phyloP scores from a whole-genome alignment of 2,329 filamentous ascomycete genomes.

The Trichophyton mentagrophytes region DNA sequence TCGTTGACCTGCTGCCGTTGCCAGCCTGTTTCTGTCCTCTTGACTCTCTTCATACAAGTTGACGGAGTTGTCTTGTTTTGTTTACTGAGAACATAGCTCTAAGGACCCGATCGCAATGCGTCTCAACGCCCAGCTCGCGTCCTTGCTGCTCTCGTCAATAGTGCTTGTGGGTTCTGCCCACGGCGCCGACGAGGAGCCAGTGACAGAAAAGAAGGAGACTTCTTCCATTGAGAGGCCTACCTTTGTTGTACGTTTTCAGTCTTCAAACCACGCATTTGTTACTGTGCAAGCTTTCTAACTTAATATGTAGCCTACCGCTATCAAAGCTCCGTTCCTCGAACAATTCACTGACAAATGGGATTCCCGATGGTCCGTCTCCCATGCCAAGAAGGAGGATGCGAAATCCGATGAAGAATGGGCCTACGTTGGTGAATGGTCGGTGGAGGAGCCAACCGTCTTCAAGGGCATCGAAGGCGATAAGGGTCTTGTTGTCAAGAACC shows the following conservation, averaged over 20 bases:
- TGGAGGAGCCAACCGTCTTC: slow-evolving; percentile 81
- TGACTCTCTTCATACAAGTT: slow-evolving; percentile 1
- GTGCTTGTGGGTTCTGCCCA: slow-evolving; percentile 54
- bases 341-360: slow-evolving; percentile 98
- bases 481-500: slow-evolving; percentile 95
- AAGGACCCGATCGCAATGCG: slow-evolving; percentile 51
- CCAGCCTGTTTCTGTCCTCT: slow-evolving; percentile 9
- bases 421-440: slow-evolving; percentile 90
- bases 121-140: slow-evolving; percentile 66
- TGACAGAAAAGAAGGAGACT: slow-evolving; percentile 40
- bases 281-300: neutral
- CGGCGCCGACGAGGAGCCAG: slow-evolving; percentile 52
- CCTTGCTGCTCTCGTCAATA: slow-evolving; percentile 56
- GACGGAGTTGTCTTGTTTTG: slow-evolving; percentile 10
- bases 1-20: slow-evolving; percentile 2
- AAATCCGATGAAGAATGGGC: slow-evolving; percentile 82
- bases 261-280: slow-evolving; percentile 4
- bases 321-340: slow-evolving; percentile 93
- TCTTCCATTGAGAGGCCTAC: slow-evolving; percentile 56
- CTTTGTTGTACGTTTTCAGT: slow-evolving; percentile 61
- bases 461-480: slow-evolving; percentile 93
- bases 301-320: slow-evolving; percentile 55
- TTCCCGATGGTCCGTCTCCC: slow-evolving; percentile 79
- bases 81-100: neutral
- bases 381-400: slow-evolving; percentile 90